Evolutionary conservation across 768 basidiomycete species (phyloP).

Genomic region (Psilocybe cubensis): DNA sequence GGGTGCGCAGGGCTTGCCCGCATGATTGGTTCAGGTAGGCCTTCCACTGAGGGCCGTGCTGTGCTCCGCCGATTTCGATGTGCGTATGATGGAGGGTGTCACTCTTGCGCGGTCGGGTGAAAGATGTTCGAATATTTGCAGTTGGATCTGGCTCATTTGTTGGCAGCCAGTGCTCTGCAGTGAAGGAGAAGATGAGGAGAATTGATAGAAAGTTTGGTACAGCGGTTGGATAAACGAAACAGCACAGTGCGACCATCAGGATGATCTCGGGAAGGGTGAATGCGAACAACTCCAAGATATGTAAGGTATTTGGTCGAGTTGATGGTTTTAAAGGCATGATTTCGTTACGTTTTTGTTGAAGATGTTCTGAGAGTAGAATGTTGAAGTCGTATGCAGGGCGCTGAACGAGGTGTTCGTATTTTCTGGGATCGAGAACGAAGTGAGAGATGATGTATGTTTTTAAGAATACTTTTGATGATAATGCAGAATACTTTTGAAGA

Average conservation of each 20-base stretch:
- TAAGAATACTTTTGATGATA: too few relatives aligned
- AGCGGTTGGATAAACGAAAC: background rate
- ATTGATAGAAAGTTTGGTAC: background rate
- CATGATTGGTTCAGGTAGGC: background rate
- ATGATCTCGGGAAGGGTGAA: background rate
- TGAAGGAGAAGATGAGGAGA: background rate
- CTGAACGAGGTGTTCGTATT: background rate
- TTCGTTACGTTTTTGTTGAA: background rate
- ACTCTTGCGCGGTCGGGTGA: too few relatives aligned
- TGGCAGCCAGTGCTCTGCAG: background rate
- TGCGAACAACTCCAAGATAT: background rate
- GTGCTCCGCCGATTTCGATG: slow-evolving; percentile 5
- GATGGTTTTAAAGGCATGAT: background rate
- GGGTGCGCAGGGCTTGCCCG: background rate
- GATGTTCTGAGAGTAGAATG: background rate
- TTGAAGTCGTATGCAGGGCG: background rate
- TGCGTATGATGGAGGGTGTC: background rate
- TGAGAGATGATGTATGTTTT: background rate
- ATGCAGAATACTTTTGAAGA: background rate
- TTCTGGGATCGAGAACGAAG: background rate
- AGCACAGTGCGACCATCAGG: background rate
- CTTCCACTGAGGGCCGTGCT: slow-evolving; percentile 1
- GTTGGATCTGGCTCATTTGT: background rate
- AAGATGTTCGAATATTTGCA: background rate
- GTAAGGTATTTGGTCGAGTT: background rate